A percentile compares a stretch with the other conserved stretches of the same genome.
phyloP scores from a whole-genome alignment of 768 basidiomycete genomes.

The Lactarius evosmus region DNA sequence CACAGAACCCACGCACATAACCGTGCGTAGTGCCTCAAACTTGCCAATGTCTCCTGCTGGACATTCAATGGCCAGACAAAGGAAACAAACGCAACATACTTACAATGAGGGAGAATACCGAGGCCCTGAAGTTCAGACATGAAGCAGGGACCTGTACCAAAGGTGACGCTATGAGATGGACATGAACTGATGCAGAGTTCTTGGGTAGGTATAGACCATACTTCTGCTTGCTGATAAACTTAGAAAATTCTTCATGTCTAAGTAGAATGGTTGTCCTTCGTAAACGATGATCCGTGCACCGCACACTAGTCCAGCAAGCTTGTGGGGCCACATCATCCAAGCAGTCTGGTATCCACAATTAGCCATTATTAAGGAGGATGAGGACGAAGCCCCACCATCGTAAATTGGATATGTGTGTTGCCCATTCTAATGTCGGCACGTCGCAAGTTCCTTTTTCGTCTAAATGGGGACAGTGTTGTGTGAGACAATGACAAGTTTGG shows the following conservation, averaged over 20 bases:
- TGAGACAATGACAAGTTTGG: not conserved
- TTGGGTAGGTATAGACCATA: conserved; percentile 32
- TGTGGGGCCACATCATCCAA: too few relatives aligned
- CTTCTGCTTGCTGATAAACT: conserved; percentile 57
- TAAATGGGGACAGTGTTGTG: conserved; percentile 50
- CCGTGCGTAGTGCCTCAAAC: conserved; percentile 52
- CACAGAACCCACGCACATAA: conserved; percentile 59
- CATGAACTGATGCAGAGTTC: too few relatives aligned
- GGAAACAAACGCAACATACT: too few relatives aligned
- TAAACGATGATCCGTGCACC: too few relatives aligned
- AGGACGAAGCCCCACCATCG: too few relatives aligned
- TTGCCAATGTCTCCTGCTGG: conserved; percentile 45
- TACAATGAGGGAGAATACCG: conserved; percentile 46
- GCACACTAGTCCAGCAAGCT: too few relatives aligned
- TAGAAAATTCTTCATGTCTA: conserved; percentile 51
- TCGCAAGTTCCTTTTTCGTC: conserved; percentile 56
- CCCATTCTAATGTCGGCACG: conserved; percentile 42
- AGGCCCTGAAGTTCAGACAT: conserved; percentile 57
- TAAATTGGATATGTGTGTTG: conserved; percentile 70
- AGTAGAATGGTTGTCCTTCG: conserved; percentile 68
- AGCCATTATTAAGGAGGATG: too few relatives aligned
- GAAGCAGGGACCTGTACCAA: conserved; percentile 61
- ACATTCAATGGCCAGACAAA: too few relatives aligned
- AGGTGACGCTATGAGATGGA: too few relatives aligned
- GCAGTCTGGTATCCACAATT: too few relatives aligned